Base-by-base conservation (phyloP, 2,329 filamentous ascomycete genomes). In the Calonectria leucothoes region DNA sequence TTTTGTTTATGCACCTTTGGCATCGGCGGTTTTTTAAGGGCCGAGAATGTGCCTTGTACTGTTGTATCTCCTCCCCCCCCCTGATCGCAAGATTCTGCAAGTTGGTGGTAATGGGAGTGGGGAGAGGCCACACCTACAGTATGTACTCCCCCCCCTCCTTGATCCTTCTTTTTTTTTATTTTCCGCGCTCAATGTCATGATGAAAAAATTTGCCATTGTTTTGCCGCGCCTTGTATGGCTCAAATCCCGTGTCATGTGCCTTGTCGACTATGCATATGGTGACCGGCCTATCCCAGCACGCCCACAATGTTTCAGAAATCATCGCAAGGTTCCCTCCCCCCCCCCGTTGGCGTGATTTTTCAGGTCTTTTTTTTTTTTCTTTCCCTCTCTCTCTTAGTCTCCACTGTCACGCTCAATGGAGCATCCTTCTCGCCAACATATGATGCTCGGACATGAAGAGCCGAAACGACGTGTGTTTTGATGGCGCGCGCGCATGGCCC, bases 401-500 rank as follows among this genome's bases (percentile, higher is more conserved):
- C 59, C 59, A 63, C 59, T 17, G 35, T 17, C 37, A 7, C 25
- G 23, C 52, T 57, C 20, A 57, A 57, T 57, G 52, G 12, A 57
- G 52, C 29, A 57, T 57, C 20, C 52, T 57, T 35, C 52, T 57
- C 33, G 35, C 25, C 35, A 63, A 57, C 65, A 67, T 57, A 14
- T 11, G 49, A 57, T 67, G 35, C 65, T 57, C 61, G n/a, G 25
- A 31, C 63, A 67, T 68, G 45, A 20, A 63, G n/a, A 57, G 27
- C 57, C 61, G 66, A 66, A 70, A 66, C 35, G n/a, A 27, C 59
- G 25, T 37, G 35, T 52, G 70, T 71, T 71, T 63, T 48, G 45
- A 17, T n/a, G 23, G 68, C 73, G 69, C 73, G 68, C 73, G 69
- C 73, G 57, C 73, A 73, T 72, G 70, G 70, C 23, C 59, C 20